These are phyloP conservation scores for Amphicarpaea edgeworthii DNA, from an alignment of 306 rosid species.

Conservation along the genomic window DNA sequence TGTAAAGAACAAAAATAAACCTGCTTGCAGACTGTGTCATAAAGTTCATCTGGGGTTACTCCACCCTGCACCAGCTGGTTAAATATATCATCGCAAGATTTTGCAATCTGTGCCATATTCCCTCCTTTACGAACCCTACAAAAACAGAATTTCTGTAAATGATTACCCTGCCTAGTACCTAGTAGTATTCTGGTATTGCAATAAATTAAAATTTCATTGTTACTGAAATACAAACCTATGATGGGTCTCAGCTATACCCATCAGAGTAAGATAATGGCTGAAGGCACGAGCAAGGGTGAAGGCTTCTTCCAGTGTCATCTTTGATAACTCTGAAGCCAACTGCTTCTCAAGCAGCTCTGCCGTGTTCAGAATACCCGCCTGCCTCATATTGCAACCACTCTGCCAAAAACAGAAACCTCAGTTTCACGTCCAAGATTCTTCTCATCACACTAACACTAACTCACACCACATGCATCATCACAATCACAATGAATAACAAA, in stretches of 20 bases:
- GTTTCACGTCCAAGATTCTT: conserved; percentile 4
- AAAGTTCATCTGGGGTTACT: conserved; percentile 76
- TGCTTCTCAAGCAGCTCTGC: conserved; percentile 91
- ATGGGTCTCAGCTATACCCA: conserved; percentile 95
- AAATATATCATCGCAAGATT: conserved; percentile 88
- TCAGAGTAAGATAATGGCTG: conserved; percentile 87
- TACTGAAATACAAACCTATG: conserved; percentile 67
- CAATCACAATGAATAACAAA: not conserved
- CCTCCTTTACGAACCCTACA: conserved; percentile 84
- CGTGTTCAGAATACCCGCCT: conserved; percentile 79
- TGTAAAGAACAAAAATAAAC: conserved; percentile 46
- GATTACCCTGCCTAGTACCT: not conserved
- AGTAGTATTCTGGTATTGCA: not conserved
- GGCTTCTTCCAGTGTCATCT: conserved; percentile 89
- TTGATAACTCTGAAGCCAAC: conserved; percentile 79
- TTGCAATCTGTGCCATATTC: conserved; percentile 61
- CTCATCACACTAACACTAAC: too few species aligned
- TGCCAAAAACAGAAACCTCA: conserved; percentile 45
- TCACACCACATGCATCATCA: conserved; percentile 34
- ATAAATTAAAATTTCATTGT: not conserved
- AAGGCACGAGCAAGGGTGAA: conserved; percentile 87
- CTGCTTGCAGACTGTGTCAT: conserved; percentile 89
- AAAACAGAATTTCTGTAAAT: conserved; percentile 39
- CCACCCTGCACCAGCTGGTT: conserved; percentile 85
- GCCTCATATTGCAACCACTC: conserved; percentile 92